Evolutionary conservation across 2,329 filamentous ascomycete genomes (phyloP).

Genomic region (Epichloe gansuensis): DNA sequence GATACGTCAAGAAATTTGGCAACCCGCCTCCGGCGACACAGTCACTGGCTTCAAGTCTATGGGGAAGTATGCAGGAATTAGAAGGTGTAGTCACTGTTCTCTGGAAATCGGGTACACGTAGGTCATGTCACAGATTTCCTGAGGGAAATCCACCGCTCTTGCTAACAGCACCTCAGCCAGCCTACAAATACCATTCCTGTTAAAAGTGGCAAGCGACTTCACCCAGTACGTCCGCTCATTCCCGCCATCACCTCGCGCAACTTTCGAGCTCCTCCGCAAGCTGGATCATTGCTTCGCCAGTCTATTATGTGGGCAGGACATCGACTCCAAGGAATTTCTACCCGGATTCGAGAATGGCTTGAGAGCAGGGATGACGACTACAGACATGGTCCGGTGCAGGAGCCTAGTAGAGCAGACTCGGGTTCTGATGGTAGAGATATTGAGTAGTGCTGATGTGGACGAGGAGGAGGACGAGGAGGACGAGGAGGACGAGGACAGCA

Average conservation of each 20-base stretch:
- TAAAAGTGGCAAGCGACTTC: constrained; percentile 63
- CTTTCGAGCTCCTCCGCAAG: constrained; percentile 62
- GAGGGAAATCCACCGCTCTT: not conserved
- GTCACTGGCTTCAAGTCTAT: constrained; percentile 47
- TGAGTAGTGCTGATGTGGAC: constrained; percentile 33
- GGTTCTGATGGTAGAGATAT: constrained; percentile 54
- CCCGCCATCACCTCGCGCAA: constrained; percentile 44
- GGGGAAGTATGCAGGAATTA: constrained; percentile 61
- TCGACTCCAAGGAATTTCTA: constrained; percentile 50
- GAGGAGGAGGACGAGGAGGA: constrained; percentile 29
- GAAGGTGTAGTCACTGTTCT: constrained; percentile 66
- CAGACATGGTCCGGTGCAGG: constrained; percentile 79
- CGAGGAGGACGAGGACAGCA: constrained; percentile 13
- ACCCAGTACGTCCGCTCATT: constrained; percentile 64
- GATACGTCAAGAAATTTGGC: constrained; percentile 48
- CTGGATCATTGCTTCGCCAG: constrained; percentile 76
- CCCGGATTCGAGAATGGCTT: constrained; percentile 57
- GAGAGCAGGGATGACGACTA: constrained; percentile 56
- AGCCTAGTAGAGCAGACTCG: constrained; percentile 69
- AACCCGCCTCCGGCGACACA: constrained; percentile 31
- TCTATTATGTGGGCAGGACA: constrained; percentile 55
- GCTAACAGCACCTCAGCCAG: constrained; percentile 40
- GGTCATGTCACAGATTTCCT: constrained; percentile 20
- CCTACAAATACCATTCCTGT: constrained; percentile 72
- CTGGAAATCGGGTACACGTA: constrained; percentile 81